Conservation (phyloP, 306 rosid species). For the Quercus ilex region DNA sequence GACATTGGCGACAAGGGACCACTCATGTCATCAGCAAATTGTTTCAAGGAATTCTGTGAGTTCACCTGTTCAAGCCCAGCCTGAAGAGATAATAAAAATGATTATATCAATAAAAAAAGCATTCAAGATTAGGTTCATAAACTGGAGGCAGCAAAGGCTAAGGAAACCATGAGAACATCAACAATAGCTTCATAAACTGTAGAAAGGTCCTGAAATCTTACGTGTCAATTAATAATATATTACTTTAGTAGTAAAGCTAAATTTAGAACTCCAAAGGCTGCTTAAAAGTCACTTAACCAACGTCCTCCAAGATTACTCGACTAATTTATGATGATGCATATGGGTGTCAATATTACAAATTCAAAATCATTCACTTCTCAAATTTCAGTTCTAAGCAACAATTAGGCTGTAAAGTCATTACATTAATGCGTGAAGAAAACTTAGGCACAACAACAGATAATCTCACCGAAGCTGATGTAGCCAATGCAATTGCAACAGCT, state of each 20-base stretch:
- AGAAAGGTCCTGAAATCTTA: neutral
- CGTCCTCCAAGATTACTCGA: neutral
- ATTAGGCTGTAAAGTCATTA: neutral
- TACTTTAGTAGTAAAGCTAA: neutral
- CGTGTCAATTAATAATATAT: neutral
- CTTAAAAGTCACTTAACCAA: neutral
- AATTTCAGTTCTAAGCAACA: neutral
- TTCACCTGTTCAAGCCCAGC: slow-evolving; percentile 48
- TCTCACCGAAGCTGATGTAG: slow-evolving; percentile 76
- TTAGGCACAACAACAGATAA: slow-evolving; percentile 6
- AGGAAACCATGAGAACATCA: neutral
- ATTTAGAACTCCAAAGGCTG: neutral
- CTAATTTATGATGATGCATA: neutral
- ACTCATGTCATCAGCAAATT: slow-evolving; percentile 59
- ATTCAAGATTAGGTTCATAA: neutral
- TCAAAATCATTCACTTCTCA: neutral
- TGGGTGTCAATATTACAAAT: neutral
- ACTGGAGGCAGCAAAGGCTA: neutral
- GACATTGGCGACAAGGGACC: slow-evolving; percentile 72
- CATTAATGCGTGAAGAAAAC: slow-evolving; percentile 3
- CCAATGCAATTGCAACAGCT: slow-evolving; percentile 61
- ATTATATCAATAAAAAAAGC: neutral
- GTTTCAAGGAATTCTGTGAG: slow-evolving; percentile 64
- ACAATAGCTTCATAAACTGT: neutral
- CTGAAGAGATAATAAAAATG: slow-evolving; percentile 24